Evolutionary conservation across 768 basidiomycete species (phyloP), one percentile per base, ranked within the genome.

Genomic region (Lactarius hengduanensis): DNA sequence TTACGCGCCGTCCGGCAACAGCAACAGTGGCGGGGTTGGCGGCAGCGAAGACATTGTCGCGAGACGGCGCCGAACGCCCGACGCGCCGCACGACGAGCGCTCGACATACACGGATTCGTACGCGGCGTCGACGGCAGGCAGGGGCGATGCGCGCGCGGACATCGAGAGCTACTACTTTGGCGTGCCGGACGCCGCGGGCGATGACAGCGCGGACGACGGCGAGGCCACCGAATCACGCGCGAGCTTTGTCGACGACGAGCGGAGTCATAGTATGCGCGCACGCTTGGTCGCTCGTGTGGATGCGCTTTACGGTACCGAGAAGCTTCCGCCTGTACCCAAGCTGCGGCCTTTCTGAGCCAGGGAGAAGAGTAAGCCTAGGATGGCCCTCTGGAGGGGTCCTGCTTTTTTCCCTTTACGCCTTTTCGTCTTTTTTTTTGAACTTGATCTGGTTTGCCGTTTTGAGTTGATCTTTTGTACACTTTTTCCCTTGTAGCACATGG

Each of bases 201-300:
- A 32, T n/a, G 61, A 9, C 9, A 10, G 28, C 20, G 55, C 26
- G 2, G 59, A 15, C 34, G 34, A 50, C 3, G 60, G 16, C 32
- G 20, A 57, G 16, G 20, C 2, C 32, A 57, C 32, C 28, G 62
- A 67, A 45, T 50, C 61, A 22, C 64, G 53, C 22, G 61, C 57
- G 36, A 57, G 63, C 54, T 59, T 69, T 26, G 43, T 66, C 18
- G 65, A 71, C 18, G 57, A 64, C 34, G 70, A 69, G 38, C 56
- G 30, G 11, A 61, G 50, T 47, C 54, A 34, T 16, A 57, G 43
- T 16, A 56, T 66, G 58, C 68, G 68, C 9, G 47, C 58, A 16
- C 68, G 60, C n/a, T 36, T 71, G 40, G 40, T 64, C 20, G 56
- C 43, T 4, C 62, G 62, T 8, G 64, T 66, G 10, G 68, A 63